Evolutionary conservation across 805 yeast genomes (phyloP), one percentile per base, ranked within the genome.

Genomic region (Cyberlindnera nakhonratchasimensis): DNA sequence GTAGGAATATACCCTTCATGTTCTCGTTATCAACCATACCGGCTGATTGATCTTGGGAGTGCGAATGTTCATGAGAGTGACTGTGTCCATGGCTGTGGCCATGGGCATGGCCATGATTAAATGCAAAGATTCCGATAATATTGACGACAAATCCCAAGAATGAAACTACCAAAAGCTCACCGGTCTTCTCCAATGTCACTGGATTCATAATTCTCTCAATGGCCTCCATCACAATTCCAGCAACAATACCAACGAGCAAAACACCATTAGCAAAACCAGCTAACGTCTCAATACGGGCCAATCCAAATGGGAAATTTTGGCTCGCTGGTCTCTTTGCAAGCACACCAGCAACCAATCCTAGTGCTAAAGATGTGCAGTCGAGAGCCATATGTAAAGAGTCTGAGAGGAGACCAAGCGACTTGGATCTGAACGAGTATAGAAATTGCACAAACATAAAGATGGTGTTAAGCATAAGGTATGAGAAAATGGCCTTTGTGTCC

Each of bases 201-300:
- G 98, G 98, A 50, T 80, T 73, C 34, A 79, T 71, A 22, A 93
- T 70, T 47, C 99, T 74, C 40, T 88, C 91, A 21, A 87, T 53
- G 0, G 97, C 93, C 62, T 93, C 96, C 48, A 86, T 80, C 19
- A 86, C 72, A 34, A 93, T 89, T 16, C 96, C 93, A 19, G 84
- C 82, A 19, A 93, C 90, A 34, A 93, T 91, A 2, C 96, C 96
- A 19, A 95, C 63, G 32, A 93, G 69, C 38, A 93, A 64, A 7
- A 95, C 83, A 4, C 96, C 99, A 61, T 93, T 93, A 4, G 98
- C 86, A 56, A 93, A 93, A 0, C 99, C 99, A 0, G 97, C 93
- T 42, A 93, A 70, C 2, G 95, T 89, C 61, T 90, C 98, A 36
- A 93, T 79, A 61, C 89, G 79, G 7, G 80, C 72, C 38, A 91